A percentile compares a stretch with the other conserved stretches of the same genome.
Evolutionary conservation across 352 stramenopile genomes (phyloP).

Genomic region (Phytophthora pisi): DNA sequence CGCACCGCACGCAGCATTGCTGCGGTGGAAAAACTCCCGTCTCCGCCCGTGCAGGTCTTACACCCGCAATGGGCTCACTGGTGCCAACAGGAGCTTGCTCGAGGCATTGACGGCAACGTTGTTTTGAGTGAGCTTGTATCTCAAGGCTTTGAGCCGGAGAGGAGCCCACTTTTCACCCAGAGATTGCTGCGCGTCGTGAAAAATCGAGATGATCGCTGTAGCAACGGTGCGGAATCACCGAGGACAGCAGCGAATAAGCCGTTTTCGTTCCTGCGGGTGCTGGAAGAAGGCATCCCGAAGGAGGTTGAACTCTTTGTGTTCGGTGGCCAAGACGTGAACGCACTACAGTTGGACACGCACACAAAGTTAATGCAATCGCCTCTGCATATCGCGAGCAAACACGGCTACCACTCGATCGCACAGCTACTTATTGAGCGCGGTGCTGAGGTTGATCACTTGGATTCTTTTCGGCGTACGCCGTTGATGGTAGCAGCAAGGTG

Average conservation of each 20-base stretch:
- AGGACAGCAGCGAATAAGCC: constrained; percentile 21
- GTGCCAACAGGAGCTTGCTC: constrained; percentile 61
- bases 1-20: constrained; percentile 31
- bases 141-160: constrained; percentile 56
- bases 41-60: constrained; percentile 33
- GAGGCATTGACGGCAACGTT: constrained; percentile 64
- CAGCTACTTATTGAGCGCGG: constrained; percentile 56
- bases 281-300: constrained; percentile 46
- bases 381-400: constrained; percentile 62
- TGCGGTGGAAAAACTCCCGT: constrained; percentile 28
- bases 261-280: constrained; percentile 57
- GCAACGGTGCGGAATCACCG: constrained; percentile 33
- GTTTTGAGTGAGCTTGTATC: constrained; percentile 58
- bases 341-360: constrained; percentile 37
- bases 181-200: constrained; percentile 40
- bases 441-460: constrained; percentile 47
- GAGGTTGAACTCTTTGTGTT: constrained; percentile 74
- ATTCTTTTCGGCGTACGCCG: constrained; percentile 63
- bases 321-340: constrained; percentile 67
- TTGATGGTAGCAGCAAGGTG: constrained; percentile 65
- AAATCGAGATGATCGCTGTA: constrained; percentile 36
- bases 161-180: constrained; percentile 64
- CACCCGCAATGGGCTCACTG: constrained; percentile 72
- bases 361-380: constrained; percentile 47
- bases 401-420: constrained; percentile 46